Evolutionary conservation across 2,329 filamentous ascomycete genomes (phyloP), one percentile per base, ranked within the genome.

Genomic region (Aquanectria penicillioides): DNA sequence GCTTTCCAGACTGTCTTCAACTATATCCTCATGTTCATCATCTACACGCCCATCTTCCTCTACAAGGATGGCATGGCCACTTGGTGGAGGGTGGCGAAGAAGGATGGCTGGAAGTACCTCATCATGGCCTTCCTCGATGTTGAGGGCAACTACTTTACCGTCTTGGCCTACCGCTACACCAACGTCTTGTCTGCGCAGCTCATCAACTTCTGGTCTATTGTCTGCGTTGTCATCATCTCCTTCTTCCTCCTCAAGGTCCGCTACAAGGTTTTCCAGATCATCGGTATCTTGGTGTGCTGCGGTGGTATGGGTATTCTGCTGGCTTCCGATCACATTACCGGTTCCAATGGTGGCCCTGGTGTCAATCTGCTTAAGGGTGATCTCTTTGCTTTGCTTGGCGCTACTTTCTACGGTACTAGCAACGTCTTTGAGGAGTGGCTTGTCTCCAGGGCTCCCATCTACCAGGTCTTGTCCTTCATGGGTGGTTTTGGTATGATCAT

Each of bases 131-230:
- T 98, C 77, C 85, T 95, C 68, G 95, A 99, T 73, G 94, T 98
- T 46, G 86, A 97, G 78, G 95, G 95, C 61, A 99, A 99, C 80
- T 99, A 97, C 82, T 98, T 98, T 74, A 94, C 94, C 70, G 94
- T 99, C 47, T 84, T 97, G 46, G 95, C 94, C 5, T 99, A 98
- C 80, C 86, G 90, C 59, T 88, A 96, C 81, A 97, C 94, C 52
- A 97, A 94, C 71, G 90, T 97, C 68, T 84, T 98, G 44, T 95
- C 91, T 17, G 93, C 93, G 13, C 94, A 98, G 82, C 85, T 99
- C 49, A 93, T 99, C 79, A 97, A 97, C 83, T 98, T 98, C 80
- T 98, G 94, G 94, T 92, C 94, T 68, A 98, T 99, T 67, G 92
- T 97, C 47, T 89, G 94, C 62, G 95, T 99, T 18, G 93, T 98